Percentiles rank a stretch among this genome's conserved stretches.
Evolutionary conservation across 768 basidiomycete species (phyloP).

Genomic region (Leucocoprinus birnbaumii): DNA sequence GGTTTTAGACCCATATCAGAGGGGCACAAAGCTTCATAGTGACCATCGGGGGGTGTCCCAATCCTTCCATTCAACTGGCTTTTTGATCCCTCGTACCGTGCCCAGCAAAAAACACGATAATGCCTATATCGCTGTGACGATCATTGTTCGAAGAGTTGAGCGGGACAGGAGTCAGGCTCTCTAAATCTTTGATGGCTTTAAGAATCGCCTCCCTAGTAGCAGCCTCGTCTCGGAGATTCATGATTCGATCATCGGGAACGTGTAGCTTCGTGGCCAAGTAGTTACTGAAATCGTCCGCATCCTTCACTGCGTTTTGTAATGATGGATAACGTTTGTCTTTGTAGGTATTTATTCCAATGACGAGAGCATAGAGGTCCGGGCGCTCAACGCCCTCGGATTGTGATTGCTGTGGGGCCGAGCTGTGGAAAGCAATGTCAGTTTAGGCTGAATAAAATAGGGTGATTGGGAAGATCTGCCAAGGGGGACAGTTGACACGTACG

Average conservation of each 20-base stretch:
- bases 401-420: too few species aligned
- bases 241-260: conserved; percentile 30
- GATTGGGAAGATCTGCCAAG: too few species aligned
- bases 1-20: conserved; percentile 23
- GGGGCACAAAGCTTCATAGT: conserved; percentile 34
- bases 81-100: conserved; percentile 34
- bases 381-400: too few species aligned
- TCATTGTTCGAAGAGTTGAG: neutral
- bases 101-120: conserved; percentile 43
- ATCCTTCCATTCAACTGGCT: conserved; percentile 26
- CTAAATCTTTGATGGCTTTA: conserved; percentile 22
- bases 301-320: conserved; percentile 33
- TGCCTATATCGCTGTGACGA: conserved; percentile 25
- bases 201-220: conserved; percentile 37
- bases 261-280: conserved; percentile 27
- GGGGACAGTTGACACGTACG: too few species aligned
- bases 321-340: conserved; percentile 16
- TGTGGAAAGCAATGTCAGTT: too few species aligned
- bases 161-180: conserved; percentile 14
- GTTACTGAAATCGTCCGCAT: conserved; percentile 34
- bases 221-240: conserved; percentile 30
- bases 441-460: too few species aligned
- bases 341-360: conserved; percentile 44
- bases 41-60: conserved; percentile 22
- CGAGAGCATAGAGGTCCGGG: conserved; percentile 39